Conservation (phyloP, 108 stramenopile species). For the Fragilaria crotonensis region DNA sequence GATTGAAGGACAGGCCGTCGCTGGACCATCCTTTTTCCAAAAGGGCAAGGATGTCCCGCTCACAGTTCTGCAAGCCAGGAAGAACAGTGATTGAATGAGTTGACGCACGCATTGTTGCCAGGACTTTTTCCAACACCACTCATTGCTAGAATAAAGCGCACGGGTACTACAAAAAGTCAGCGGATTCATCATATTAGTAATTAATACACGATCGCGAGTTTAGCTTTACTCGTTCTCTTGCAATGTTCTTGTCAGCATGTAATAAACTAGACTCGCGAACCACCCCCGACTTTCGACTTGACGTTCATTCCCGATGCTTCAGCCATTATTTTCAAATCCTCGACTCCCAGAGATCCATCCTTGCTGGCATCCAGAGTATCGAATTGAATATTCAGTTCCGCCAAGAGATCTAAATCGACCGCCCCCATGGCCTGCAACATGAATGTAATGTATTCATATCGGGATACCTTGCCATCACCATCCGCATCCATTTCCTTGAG, state of each 20-base stretch:
- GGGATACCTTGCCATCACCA: constrained; percentile 11
- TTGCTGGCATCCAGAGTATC: constrained; percentile 9
- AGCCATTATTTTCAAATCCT: constrained; percentile 11
- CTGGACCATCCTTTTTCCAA: constrained; percentile 78
- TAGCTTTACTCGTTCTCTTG: no score
- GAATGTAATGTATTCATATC: constrained; percentile 13
- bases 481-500: constrained; percentile 12
- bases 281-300: no score
- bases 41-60: constrained; percentile 44
- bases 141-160: no score
- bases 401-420: constrained; percentile 2
- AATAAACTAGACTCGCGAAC: no score
- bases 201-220: no score
- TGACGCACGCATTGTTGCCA: no score
- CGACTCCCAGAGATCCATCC: constrained; percentile 3
- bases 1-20: constrained; percentile 41
- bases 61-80: constrained; percentile 7
- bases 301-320: not conserved
- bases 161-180: no score
- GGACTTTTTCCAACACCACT: no score
- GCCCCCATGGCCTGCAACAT: constrained; percentile 11
- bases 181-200: no score
- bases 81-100: no score
- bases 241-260: no score
- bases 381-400: constrained; percentile 7